Evolutionary conservation across 116 monocot genomes (phyloP).

Genomic region (Trichopus zeylanicus): DNA sequence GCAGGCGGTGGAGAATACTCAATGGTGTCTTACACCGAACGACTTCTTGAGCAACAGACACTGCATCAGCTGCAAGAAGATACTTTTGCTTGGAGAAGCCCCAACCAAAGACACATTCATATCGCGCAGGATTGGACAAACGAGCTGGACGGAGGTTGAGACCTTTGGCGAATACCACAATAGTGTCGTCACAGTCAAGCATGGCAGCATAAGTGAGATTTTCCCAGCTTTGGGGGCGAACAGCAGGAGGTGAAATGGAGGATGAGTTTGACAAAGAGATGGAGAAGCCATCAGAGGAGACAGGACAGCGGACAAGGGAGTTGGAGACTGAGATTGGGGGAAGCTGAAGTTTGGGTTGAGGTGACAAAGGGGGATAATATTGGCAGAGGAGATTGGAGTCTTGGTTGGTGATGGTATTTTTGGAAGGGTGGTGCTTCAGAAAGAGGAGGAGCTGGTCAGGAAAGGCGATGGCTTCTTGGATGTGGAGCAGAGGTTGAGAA

Average conservation of each 20-base stretch:
- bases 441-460: conserved; percentile 71
- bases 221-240: conserved; percentile 45
- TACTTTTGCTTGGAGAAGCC: conserved; percentile 53
- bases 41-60: conserved; percentile 72
- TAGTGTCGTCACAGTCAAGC: conserved; percentile 70
- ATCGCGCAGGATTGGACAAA: conserved; percentile 52
- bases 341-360: conserved; percentile 32
- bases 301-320: conserved; percentile 53
- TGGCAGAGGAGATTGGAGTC: conserved; percentile 34
- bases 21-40: conserved; percentile 78
- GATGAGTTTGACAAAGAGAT: conserved; percentile 31
- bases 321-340: conserved; percentile 34
- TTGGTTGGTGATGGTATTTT: conserved; percentile 4
- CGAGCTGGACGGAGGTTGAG: conserved; percentile 67
- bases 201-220: conserved; percentile 56
- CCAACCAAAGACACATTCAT: conserved; percentile 72
- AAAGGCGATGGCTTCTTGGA: conserved; percentile 54
- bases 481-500: conserved; percentile 1
- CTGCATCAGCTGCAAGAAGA: conserved; percentile 27
- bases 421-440: conserved; percentile 12
- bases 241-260: conserved; percentile 2
- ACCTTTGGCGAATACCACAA: conserved; percentile 83
- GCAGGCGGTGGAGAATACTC: conserved; percentile 34
- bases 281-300: conserved; percentile 28
- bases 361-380: conserved; percentile 30